Base-by-base conservation (phyloP, 805 yeast species). In the Saturnispora bothae region DNA sequence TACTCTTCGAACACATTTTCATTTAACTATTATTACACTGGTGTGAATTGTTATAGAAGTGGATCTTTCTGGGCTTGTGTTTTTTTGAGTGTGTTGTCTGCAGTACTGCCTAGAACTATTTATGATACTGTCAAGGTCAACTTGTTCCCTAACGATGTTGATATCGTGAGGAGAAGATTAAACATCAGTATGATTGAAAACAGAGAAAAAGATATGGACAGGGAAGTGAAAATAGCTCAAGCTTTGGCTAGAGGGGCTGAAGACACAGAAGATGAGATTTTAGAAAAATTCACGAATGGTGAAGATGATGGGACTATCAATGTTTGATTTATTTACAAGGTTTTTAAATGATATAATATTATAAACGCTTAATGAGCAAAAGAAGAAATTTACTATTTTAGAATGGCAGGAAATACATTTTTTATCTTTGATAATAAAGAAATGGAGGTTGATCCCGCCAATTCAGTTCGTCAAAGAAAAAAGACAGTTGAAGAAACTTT, bases 91-190 rank as follows among this genome's bases (percentile, higher is more conserved):
- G 57, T 73, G 1, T 51, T 76, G 9, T 52, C 61, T 13, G 71
- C 78, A 43, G 44, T 82, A 31, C 52, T 78, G 33, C 94, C 94
- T 4, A 68, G 85, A 37, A 69, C 78, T 52, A 50, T 63, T 2
- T 63, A 51, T 47, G 76, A 77, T 49, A 59, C 71, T 31, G 44
- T 70, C 36, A 69, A 57, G 48, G 63, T 69, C 38, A 61, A 75
- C 40, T 78, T 71, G 57, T 51, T 49, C 36, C 94, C 94, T 3
- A 53, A 60, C 28, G 92, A 82, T 51, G 66, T 77, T 33, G 94
- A 83, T 49, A 73, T 81, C 39, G 64, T 83, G 34, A 65, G 92
- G 39, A 92, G 81, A 48, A 57, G 69, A 43, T 73, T 69, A 43
- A 57, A 60, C 12, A 49, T 59, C 41, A 83, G 84, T 6, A 69